These are phyloP conservation scores for Chlorophyllum brunneum DNA, from an alignment of 768 basidiomycete species.

Conservation along the genomic window DNA sequence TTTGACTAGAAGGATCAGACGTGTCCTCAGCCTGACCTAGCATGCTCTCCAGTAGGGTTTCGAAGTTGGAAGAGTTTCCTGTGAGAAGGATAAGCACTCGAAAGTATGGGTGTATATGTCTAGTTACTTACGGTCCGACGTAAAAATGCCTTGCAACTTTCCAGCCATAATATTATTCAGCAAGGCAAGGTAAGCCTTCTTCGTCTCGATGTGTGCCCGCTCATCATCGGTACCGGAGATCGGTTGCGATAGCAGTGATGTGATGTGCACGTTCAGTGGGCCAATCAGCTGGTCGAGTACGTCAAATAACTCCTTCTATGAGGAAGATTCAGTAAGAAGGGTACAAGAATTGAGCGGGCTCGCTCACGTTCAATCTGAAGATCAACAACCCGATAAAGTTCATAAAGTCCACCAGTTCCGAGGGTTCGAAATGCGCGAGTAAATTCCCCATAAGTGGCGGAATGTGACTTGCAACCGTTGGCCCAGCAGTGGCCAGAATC, in stretches of 20 bases:
- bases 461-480: constrained; percentile 81
- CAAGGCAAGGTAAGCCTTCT: constrained; percentile 83
- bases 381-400: constrained; percentile 90
- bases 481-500: constrained; percentile 85
- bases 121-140: constrained; percentile 71
- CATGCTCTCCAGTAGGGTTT: constrained; percentile 73
- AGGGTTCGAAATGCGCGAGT: constrained; percentile 87
- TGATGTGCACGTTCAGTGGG: constrained; percentile 82
- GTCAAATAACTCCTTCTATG: constrained; percentile 76
- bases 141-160: constrained; percentile 80
- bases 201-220: constrained; percentile 73
- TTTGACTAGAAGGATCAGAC: constrained; percentile 73
- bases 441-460: constrained; percentile 87
- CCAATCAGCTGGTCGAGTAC: constrained; percentile 89
- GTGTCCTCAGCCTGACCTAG: constrained; percentile 69
- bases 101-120: neutral
- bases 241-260: constrained; percentile 74
- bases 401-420: constrained; percentile 93
- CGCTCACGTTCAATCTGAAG: constrained; percentile 80
- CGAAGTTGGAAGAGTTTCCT: constrained; percentile 57
- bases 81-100: constrained; percentile 4
- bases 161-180: constrained; percentile 78
- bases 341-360: constrained; percentile 9
- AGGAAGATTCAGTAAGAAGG: constrained; percentile 2
- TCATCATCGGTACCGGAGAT: constrained; percentile 85